These are phyloP conservation scores for Pseudodiploospora longispora DNA, from an alignment of 2,329 filamentous ascomycete species.

Conservation along the genomic window DNA sequence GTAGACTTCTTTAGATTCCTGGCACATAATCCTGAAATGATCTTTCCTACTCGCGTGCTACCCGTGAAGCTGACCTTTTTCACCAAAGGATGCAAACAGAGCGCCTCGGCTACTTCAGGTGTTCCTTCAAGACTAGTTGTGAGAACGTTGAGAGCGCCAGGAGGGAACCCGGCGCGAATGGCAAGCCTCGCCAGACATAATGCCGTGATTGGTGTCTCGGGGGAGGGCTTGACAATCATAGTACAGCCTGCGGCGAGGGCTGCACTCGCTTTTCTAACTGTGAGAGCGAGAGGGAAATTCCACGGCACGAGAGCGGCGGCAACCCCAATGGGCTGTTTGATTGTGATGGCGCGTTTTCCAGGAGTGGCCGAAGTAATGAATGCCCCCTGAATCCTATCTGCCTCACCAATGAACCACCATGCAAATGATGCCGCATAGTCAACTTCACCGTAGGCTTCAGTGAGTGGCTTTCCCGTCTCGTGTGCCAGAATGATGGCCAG, in stretches of 20 bases:
- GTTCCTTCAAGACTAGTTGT: constrained; percentile 38
- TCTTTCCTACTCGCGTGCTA: constrained; percentile 59
- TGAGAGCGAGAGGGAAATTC: constrained; percentile 54
- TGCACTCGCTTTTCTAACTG: constrained; percentile 37
- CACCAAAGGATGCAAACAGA: constrained; percentile 36
- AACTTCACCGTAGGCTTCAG: constrained; percentile 46
- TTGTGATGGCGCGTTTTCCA: constrained; percentile 57
- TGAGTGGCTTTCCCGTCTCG: constrained; percentile 50
- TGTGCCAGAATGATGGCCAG: constrained; percentile 31
- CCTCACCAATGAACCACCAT: constrained; percentile 49
- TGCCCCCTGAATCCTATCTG: constrained; percentile 46
- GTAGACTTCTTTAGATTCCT: constrained; percentile 58
- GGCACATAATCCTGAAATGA: constrained; percentile 52
- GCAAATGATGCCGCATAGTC: constrained; percentile 46
- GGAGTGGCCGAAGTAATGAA: constrained; percentile 52
- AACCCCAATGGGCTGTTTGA: constrained; percentile 46
- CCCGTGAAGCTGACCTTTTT: constrained; percentile 73
- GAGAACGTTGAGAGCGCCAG: constrained; percentile 55
- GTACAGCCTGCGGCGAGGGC: constrained; percentile 67
- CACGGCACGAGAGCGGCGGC: constrained; percentile 30
- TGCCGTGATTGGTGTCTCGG: constrained; percentile 66
- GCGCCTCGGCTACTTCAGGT: constrained; percentile 34
- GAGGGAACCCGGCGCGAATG: constrained; percentile 63
- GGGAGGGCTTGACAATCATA: constrained; percentile 66
- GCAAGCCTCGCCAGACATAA: constrained; percentile 62